Evolutionary conservation across 1,139 yeast genomes (phyloP).

Genomic region (Geotrichum restrictum): DNA sequence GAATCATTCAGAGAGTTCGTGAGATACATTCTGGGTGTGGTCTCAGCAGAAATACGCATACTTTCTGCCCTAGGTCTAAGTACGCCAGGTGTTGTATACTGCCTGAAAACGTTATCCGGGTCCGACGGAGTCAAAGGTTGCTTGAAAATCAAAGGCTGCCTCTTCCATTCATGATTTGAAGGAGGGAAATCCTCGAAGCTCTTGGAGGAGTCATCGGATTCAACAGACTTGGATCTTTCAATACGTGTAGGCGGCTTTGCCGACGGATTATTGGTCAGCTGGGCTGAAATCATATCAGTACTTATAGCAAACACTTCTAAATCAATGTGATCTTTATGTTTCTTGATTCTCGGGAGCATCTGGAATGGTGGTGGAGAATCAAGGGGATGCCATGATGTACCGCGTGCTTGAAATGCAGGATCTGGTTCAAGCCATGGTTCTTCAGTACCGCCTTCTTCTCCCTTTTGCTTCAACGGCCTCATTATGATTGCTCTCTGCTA

Average conservation of each 20-base stretch:
- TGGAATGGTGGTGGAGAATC: constrained; percentile 3
- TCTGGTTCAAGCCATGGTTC: constrained; percentile 11
- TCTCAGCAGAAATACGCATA: too few species aligned
- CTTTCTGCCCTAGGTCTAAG: not conserved
- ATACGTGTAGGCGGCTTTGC: not conserved
- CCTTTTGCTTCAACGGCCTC: constrained; percentile 10
- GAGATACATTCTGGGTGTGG: too few species aligned
- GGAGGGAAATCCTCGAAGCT: constrained; percentile 1
- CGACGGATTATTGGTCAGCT: not conserved
- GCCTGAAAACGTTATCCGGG: constrained; percentile 6
- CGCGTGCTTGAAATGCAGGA: not conserved
- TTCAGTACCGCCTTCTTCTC: not conserved
- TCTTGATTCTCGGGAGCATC: constrained; percentile 6
- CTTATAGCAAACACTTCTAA: not conserved
- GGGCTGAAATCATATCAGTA: not conserved
- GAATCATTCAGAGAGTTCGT: too few species aligned
- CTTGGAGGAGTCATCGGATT: not conserved
- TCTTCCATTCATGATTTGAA: not conserved
- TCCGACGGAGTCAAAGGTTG: constrained; percentile 8
- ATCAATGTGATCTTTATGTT: not conserved
- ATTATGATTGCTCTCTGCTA: not conserved
- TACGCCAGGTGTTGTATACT: not conserved
- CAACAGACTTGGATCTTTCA: constrained; percentile 2
- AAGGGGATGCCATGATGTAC: constrained; percentile 6
- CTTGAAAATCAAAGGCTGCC: constrained; percentile 2